Evolutionary conservation across 176 grass and related monocot species (phyloP), one percentile per base, ranked within the genome.

Genomic region (Musa itinerans): DNA sequence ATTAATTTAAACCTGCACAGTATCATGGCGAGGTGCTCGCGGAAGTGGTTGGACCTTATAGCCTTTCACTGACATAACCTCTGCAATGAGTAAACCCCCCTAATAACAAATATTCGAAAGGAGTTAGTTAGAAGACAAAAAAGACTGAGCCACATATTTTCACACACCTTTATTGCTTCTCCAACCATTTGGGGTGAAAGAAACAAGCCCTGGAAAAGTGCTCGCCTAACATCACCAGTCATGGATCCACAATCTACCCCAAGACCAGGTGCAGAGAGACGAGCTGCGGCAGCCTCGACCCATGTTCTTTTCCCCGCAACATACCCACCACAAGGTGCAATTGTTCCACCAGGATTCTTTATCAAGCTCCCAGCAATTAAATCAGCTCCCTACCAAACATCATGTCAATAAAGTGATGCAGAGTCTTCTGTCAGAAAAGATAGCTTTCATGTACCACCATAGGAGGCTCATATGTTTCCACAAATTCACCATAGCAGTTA

Each of bases 401-500:
- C 49, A 68, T 3, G 34, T 72, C 50, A 78, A 58, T 80, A 57
- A 92, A 54, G 65, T 73, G 12, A 12, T 57, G 2, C 56, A 16
- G 8, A 53, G 49, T 56, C 50, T 69, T 82, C 17, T 26, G 2
- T 71, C 6, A 71, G n/a, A 55, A 20, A 74, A 55, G 53, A 53
- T 25, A 68, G 52, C 25, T 77, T 20, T 43, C 24, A 58, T 61
- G 26, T 90, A 93, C 93, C 86, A 89, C 94, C 86, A 85, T 87
- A 63, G 88, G 84, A 87, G 94, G 94, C 53, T 98, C 90, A 3
- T 65, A 78, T 57, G 78, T 87, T 78, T 98, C 94, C 21, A 93
- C 94, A 61, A 98, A 98, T 90, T 98, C 94, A 71, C 94, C 90
- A 65, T 98, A 98, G 78, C 94, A 98, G 79, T 98, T 98, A 75